Evolutionary conservation across 2,329 filamentous ascomycete genomes (phyloP).

Genomic region (Cyclaneusma minus): DNA sequence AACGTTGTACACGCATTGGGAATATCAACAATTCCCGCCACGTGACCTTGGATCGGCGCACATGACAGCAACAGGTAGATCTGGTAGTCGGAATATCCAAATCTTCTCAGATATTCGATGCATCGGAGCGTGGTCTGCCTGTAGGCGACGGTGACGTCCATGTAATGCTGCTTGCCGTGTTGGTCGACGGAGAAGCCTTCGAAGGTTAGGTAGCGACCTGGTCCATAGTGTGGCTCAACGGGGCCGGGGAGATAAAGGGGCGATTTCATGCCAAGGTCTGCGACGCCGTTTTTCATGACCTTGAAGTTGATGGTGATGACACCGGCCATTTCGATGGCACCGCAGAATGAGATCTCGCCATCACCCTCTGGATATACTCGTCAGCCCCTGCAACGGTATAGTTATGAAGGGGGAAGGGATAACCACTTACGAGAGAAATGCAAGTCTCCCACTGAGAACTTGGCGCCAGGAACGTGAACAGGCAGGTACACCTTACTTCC

Average conservation of each 20-base stretch:
- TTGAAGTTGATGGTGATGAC: constrained; percentile 82
- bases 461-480: constrained; percentile 72
- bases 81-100: constrained; percentile 59
- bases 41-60: constrained; percentile 74
- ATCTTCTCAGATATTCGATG: constrained; percentile 67
- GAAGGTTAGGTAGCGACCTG: constrained; percentile 68
- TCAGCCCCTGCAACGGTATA: not conserved
- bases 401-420: constrained; percentile 1
- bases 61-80: constrained; percentile 75
- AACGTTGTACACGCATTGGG: constrained; percentile 77
- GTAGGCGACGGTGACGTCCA: constrained; percentile 78
- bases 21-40: constrained; percentile 82
- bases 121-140: constrained; percentile 53
- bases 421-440: constrained; percentile 52
- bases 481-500: constrained; percentile 77
- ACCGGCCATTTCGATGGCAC: constrained; percentile 89
- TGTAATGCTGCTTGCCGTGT: constrained; percentile 74
- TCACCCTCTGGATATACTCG: constrained; percentile 50
- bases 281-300: constrained; percentile 69
- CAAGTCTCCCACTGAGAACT: constrained; percentile 79
- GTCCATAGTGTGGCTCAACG: constrained; percentile 77
- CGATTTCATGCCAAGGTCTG: constrained; percentile 59
- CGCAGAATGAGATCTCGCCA: constrained; percentile 79
- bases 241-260: constrained; percentile 79
- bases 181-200: constrained; percentile 87